Evolutionary conservation across 257 asterid genomes (phyloP).

Genomic region (Orobanche coerulescens): DNA sequence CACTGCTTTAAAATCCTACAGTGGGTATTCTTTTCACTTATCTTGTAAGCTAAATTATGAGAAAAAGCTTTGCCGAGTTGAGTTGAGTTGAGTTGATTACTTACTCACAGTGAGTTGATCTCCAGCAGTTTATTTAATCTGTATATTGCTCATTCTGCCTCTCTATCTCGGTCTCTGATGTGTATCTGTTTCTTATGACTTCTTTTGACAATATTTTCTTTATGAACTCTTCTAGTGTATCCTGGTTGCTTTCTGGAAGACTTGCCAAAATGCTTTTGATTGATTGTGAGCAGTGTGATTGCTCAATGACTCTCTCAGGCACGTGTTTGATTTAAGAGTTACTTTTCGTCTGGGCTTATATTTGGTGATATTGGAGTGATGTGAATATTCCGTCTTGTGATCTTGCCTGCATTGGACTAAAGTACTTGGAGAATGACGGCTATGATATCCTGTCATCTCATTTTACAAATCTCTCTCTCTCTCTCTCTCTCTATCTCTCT

Average conservation of each 20-base stretch:
- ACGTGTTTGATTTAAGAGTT: conserved; percentile 25
- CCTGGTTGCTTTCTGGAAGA: conserved; percentile 94
- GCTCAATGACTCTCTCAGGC: conserved; percentile 88
- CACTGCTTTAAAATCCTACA: neutral
- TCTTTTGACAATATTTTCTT: conserved; percentile 19
- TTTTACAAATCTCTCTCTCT: neutral
- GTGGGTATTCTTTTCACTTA: neutral
- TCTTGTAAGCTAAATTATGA: neutral
- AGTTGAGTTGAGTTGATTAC: neutral
- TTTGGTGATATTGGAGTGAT: neutral
- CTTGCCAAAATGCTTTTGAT: conserved; percentile 86
- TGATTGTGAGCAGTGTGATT: conserved; percentile 86
- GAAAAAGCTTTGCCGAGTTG: neutral
- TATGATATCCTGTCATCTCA: neutral
- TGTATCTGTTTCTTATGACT: neutral
- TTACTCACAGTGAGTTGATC: neutral
- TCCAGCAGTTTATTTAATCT: neutral
- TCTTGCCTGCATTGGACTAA: conserved; percentile 9
- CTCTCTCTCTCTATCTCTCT: neutral
- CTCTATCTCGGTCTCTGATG: neutral
- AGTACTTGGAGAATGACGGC: neutral
- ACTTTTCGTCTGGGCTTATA: neutral
- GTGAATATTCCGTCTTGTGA: neutral
- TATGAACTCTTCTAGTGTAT: conserved; percentile 41
- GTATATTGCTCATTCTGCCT: neutral